Percentiles rank a stretch among this genome's conserved stretches.
Evolutionary conservation across 1,284 basidiomycete species (phyloP).

Genomic region (Coniferiporia sulphurascens): DNA sequence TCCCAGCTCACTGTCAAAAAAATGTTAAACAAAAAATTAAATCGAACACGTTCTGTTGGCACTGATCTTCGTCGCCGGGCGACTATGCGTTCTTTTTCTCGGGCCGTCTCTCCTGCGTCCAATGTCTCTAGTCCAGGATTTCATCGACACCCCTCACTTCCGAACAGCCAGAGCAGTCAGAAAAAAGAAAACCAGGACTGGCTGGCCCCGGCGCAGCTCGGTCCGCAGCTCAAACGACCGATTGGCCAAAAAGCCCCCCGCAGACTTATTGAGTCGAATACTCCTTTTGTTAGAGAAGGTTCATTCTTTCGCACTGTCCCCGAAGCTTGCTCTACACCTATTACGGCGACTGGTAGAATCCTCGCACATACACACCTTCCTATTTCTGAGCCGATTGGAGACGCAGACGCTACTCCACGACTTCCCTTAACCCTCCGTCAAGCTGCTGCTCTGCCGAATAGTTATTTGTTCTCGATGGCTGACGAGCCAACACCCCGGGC

Average conservation of each 20-base stretch:
- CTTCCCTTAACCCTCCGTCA: conserved; percentile 1
- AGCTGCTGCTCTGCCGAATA: background rate
- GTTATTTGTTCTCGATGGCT: background rate
- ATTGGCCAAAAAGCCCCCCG: conserved; percentile 2
- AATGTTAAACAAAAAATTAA: conserved; percentile 23
- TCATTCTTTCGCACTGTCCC: conserved; percentile 16
- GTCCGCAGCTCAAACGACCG: conserved; percentile 10
- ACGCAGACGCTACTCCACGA: conserved; percentile 17
- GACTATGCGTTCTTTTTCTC: conserved; percentile 15
- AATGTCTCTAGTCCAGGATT: conserved; percentile 7
- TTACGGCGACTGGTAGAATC: background rate
- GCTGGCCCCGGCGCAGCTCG: conserved; percentile 12
- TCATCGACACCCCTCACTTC: conserved; percentile 14
- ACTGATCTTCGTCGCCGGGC: conserved; percentile 16
- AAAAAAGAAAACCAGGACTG: conserved; percentile 15
- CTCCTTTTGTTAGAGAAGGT: conserved; percentile 13
- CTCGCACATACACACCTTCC: background rate
- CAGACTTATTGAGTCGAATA: background rate
- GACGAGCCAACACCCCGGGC: conserved; percentile 16
- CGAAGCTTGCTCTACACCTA: conserved; percentile 18
- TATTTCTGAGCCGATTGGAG: background rate
- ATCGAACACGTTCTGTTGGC: conserved; percentile 30
- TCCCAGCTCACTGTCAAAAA: conserved; percentile 11
- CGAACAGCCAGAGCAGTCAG: background rate
- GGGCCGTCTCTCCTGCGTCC: conserved; percentile 16